Evolutionary conservation across 2,329 filamentous ascomycete species (phyloP).

Genomic region (Reticulascus tulasneorum): DNA sequence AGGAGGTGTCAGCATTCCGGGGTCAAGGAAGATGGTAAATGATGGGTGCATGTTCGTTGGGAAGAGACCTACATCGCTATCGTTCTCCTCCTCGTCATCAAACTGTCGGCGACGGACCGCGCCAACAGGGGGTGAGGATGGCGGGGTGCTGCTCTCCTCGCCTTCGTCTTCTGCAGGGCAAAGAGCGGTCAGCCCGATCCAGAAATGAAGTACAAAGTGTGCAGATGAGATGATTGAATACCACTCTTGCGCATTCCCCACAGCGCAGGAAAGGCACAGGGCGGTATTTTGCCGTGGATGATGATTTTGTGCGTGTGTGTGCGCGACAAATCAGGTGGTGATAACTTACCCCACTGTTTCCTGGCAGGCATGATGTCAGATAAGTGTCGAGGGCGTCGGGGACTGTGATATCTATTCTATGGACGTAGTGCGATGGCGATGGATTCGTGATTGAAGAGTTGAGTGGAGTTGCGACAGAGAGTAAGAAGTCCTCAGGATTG

Average conservation of each 20-base stretch:
- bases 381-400: too few relatives aligned
- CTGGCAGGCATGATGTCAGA: constrained; percentile 38
- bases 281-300: constrained; percentile 11
- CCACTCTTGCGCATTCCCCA: background rate
- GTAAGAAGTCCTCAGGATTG: background rate
- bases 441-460: too few relatives aligned
- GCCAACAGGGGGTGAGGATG: constrained; percentile 33
- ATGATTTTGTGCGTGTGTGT: constrained; percentile 12
- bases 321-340: constrained; percentile 9
- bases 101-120: constrained; percentile 58
- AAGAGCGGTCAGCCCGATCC: constrained; percentile 1
- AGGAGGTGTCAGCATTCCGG: constrained; percentile 3
- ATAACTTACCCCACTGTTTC: constrained; percentile 40
- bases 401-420: too few relatives aligned
- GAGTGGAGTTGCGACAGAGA: background rate
- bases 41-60: constrained; percentile 6
- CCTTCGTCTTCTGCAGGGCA: constrained; percentile 33
- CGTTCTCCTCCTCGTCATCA: constrained; percentile 85
- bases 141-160: constrained; percentile 29
- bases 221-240: background rate
- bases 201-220: background rate
- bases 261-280: constrained; percentile 5
- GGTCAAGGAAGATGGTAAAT: too few relatives aligned
- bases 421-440: too few relatives aligned
- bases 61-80: constrained; percentile 62